Base-by-base conservation (phyloP, 129 eudicot genomes). In the Lactuca saligna region DNA sequence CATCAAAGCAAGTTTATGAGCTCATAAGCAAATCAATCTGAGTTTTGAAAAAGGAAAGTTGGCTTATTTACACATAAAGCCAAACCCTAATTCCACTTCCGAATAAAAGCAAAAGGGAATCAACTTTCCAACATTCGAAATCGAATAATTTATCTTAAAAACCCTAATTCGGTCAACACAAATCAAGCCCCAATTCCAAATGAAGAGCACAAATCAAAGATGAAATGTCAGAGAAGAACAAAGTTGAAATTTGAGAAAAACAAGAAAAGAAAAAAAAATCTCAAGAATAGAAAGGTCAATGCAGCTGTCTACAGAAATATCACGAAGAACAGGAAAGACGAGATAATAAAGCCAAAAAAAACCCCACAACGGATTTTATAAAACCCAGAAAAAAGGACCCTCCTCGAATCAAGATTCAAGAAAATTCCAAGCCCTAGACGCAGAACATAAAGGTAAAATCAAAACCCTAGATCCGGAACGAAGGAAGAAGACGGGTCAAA, bases 1-100 rank as follows among this genome's bases (percentile, higher is more conserved):
- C 98, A 92, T 92, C 80, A 75, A 80, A 81, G 72, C 81, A 41
- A 71, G 78, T 78, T 76, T 74, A 25, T 25, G 29, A 72, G 63
- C 56, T 53, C 82, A 64, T 31, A 75, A 77, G 75, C 71, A 17
- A 75, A 77, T 72, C 71, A 60, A 72, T 17, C 55, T 20, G 42
- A 66, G 69, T 73, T 54, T 54, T 64, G 51, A n/a, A 68, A 50
- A 32, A 63, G 17, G 72, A 57, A 65, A 37, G 68, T 44, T 65
- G 73, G 61, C 68, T 88, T 76, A 75, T 80, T 75, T 74, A 74
- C 82, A 78, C 69, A 82, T 76, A 84, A 72, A 75, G 75, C 44
- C 81, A 72, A 83, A 73, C 76, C 82, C 78, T 38, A 75, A 77
- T 17, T 53, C 54, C 74, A 66, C 60, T 4, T 6, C 13, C 8